Base-by-base conservation (phyloP, 2,329 filamentous ascomycete species). In the Allantophomopsis lycopodina region DNA sequence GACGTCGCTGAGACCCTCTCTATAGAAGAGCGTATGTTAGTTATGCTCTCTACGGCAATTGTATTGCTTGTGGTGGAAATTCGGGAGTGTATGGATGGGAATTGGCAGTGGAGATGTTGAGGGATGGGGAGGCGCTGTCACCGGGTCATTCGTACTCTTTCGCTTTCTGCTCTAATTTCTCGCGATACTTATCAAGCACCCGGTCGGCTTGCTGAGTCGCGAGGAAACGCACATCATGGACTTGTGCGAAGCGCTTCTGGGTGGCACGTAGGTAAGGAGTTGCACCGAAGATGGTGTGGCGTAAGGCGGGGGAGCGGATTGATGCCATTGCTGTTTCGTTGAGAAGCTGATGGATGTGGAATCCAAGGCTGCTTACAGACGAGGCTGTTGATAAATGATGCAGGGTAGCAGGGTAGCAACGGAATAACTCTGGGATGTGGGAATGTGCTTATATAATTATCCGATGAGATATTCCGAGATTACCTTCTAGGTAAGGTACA, bases 211-310 rank as follows among this genome's bases (percentile, higher is more conserved):
- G 66, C 45, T 87, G 83, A 13, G 86, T 91, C 44, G 82, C 82
- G 35, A 94, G 73, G 67, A 89, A 94, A 47, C 88, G 85, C 36
- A 94, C 79, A 60, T 95, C 85, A 60, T 93, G 85, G 21, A 95
- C 87, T 53, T 85, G 85, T 2, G 89, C 89, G 82, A 85, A 93
- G 57, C 88, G 77, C 41, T 80, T 76, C 60, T 95, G 89, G 7
- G 60, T 52, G 13, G 51, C 51, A 40, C 52, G 53, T 33, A 55
- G 40, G 42, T 50, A 54, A 4, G 53, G 54, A 10, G 52, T 42
- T 16, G 49, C 47, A 10, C 50, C 50, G 35, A 47, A 52, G 23
- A 53, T 39, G 14, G 50, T 33, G 42, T 67, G 61, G 32, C 71
- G 70, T 32, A 78, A 59, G 17, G 62, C 56, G 36, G 64, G 62